These are phyloP conservation scores for Aspergillus tanneri DNA, from an alignment of 2,329 filamentous ascomycete genomes.

Conservation along the genomic window DNA sequence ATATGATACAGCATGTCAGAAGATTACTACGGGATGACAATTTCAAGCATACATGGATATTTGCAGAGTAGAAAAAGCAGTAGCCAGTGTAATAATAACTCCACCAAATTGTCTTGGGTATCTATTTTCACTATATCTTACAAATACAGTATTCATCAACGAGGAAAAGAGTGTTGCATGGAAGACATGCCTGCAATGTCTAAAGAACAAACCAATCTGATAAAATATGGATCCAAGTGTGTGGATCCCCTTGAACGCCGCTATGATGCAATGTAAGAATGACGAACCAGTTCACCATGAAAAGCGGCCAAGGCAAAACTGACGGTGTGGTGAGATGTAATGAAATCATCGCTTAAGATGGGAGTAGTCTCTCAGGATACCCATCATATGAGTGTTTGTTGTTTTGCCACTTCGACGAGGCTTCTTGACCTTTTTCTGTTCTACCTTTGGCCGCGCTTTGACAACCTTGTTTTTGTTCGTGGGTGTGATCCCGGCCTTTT, in stretches of 20 bases:
- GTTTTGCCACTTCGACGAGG: constrained; percentile 72
- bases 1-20: no score
- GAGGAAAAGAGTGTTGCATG: not conserved
- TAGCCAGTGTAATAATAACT: no score
- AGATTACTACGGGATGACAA: no score
- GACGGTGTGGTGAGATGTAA: not conserved
- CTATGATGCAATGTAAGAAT: not conserved
- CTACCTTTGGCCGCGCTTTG: constrained; percentile 54
- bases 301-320: not conserved
- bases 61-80: no score
- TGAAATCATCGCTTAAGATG: constrained; percentile 40
- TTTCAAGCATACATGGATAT: no score
- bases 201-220: not conserved
- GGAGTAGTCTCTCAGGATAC: constrained; percentile 73
- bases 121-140: constrained; percentile 14
- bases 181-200: not conserved
- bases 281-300: not conserved
- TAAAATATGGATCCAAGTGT: not conserved
- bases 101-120: constrained; percentile 11
- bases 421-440: constrained; percentile 73
- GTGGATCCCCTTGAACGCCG: not conserved
- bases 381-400: constrained; percentile 84
- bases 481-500: constrained; percentile 76
- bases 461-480: constrained; percentile 75
- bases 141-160: constrained; percentile 13